These are phyloP conservation scores for Alternaria sp. DNA, from an alignment of 2,329 filamentous ascomycete species.

Conservation along the genomic window DNA sequence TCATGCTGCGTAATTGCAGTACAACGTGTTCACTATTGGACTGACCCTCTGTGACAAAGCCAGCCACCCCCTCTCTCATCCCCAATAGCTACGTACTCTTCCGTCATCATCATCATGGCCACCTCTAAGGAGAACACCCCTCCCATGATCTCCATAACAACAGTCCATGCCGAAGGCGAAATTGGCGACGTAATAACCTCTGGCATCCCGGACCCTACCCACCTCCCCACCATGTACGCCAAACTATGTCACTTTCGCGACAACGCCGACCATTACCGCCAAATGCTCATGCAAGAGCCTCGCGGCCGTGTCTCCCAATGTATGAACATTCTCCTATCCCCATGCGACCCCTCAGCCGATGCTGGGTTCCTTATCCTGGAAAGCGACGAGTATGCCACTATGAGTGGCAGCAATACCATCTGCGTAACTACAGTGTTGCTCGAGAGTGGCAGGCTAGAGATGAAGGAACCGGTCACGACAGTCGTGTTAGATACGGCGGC, in stretches of 20 bases:
- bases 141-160: constrained; percentile 7
- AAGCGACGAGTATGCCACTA: constrained; percentile 57
- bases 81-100: not conserved
- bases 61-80: not conserved
- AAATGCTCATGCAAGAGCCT: constrained; percentile 58
- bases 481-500: constrained; percentile 58
- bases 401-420: constrained; percentile 59
- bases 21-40: too few relatives aligned
- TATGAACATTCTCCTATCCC: constrained; percentile 57
- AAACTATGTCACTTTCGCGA: constrained; percentile 57
- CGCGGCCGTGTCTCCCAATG: constrained; percentile 54
- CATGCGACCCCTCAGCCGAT: constrained; percentile 57
- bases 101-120: not conserved
- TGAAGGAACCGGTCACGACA: constrained; percentile 56
- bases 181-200: constrained; percentile 61
- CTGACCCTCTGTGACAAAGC: not conserved
- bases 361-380: constrained; percentile 60
- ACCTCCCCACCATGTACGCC: constrained; percentile 58
- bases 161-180: constrained; percentile 54
- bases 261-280: constrained; percentile 53
- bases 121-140: not conserved
- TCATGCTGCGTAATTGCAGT: too few relatives aligned
- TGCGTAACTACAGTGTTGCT: constrained; percentile 57
- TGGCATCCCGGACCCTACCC: constrained; percentile 56
- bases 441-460: constrained; percentile 59